Conservation (phyloP, 495 filamentous ascomycete species). For the Xylaria cubensis region DNA sequence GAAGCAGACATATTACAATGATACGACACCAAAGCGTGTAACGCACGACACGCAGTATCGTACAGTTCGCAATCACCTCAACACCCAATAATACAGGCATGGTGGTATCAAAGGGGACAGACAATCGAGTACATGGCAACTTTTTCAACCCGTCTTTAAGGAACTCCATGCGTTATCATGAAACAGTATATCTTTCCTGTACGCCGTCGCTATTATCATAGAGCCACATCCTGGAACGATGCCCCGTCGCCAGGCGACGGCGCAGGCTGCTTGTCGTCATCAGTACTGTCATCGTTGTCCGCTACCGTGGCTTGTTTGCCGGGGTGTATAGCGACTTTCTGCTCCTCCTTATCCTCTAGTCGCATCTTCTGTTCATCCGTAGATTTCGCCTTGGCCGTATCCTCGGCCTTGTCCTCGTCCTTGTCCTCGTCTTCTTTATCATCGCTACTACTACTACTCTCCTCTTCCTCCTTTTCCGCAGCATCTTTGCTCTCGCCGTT, state of each 20-base stretch:
- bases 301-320: slow-evolving; percentile 22
- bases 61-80: slow-evolving; percentile 18
- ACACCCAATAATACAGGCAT: neutral
- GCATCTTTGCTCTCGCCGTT: slow-evolving; percentile 30
- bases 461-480: slow-evolving; percentile 31
- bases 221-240: slow-evolving; percentile 29
- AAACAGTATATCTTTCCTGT: neutral
- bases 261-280: slow-evolving; percentile 43
- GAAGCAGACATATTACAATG: neutral
- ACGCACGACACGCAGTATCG: slow-evolving; percentile 1
- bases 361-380: slow-evolving; percentile 64
- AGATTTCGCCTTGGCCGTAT: slow-evolving; percentile 40
- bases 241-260: slow-evolving; percentile 41
- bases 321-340: slow-evolving; percentile 54
- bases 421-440: slow-evolving; percentile 35
- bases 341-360: slow-evolving; percentile 59
- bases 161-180: slow-evolving; percentile 18
- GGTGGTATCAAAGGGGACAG: slow-evolving; percentile 9
- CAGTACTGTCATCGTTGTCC: slow-evolving; percentile 5
- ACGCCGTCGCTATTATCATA: slow-evolving; percentile 16
- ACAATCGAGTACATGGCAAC: neutral
- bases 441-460: slow-evolving; percentile 36
- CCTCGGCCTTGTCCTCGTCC: slow-evolving; percentile 38
- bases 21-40: neutral
- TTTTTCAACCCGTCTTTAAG: slow-evolving; percentile 19